Base-by-base conservation (phyloP, 1,139 yeast species). In the Blastobotrys capitulatus region DNA sequence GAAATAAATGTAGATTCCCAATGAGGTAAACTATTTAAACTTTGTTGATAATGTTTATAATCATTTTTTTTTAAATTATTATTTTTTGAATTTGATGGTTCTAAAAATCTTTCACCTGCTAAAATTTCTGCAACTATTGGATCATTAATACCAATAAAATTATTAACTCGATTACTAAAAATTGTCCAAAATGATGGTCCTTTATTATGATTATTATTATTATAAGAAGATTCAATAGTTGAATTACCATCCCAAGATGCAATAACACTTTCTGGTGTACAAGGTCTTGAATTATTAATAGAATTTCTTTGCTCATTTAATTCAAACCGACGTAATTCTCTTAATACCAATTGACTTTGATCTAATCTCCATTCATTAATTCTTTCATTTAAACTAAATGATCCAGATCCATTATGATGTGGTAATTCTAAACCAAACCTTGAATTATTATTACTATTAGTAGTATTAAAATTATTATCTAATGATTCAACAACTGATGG, bases 361-460 rank as follows among this genome's bases (percentile, higher is more conserved):
- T 67, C 70, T 15, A 68, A 55, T 19, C 73, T 57, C 73, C 73
- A 69, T 25, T 68, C 68, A 52, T 68, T 68, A 31, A 69, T 62
- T 15, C 73, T 62, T 20, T 67, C 71, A 37, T 64, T 69, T 35
- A 35, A 18, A 13, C 20, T 25, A 43, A 68, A 68, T 43, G 66
- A 57, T 25, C 72, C 73, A 27, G 57, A 54, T 39, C 71, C 71
- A 46, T 67, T 60, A 54, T 67, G 71, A 34, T 57, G 51, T n/a
- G 71, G 71, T 41, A 67, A 57, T 38, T 67, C 67, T 18, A 67
- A 54, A 26, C 64, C 64, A 6, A 63, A 57, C 44, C 19, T 9
- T 5, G 15, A 10, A 18, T 19, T 19, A 35, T 18, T 35, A 13
- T 35, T 4, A 59, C 27, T 31, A 16, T 29, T 37, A n/a, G 6